These are phyloP conservation scores for Xylariaceae sp. DNA, from an alignment of 2,329 filamentous ascomycete genomes.

Conservation along the genomic window DNA sequence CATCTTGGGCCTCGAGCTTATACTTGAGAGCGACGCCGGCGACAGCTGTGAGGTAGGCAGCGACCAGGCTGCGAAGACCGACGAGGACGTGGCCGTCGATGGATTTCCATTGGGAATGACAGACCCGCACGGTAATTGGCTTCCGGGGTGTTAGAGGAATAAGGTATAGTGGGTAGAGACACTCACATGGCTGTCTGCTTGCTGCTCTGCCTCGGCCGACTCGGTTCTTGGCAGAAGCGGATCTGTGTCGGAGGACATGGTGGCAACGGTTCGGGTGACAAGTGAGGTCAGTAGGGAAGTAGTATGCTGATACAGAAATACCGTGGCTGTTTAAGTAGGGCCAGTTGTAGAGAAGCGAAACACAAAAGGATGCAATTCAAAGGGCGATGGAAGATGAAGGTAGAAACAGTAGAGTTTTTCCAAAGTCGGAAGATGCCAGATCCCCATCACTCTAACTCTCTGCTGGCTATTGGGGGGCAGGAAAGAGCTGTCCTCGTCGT, in stretches of 20 bases:
- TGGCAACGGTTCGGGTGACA: too few species aligned
- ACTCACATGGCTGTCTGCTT: slow-evolving; percentile 32
- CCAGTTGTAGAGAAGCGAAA: too few species aligned
- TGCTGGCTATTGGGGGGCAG: too few species aligned
- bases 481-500: too few species aligned
- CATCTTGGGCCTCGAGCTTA: slow-evolving; percentile 40
- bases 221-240: slow-evolving; percentile 29
- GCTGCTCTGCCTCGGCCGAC: slow-evolving; percentile 13
- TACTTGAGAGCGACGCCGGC: slow-evolving; percentile 42
- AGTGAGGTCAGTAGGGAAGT: too few species aligned
- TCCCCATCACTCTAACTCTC: too few species aligned
- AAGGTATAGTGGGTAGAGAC: neutral
- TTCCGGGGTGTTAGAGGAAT: slow-evolving; percentile 29
- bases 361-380: too few species aligned
- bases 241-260: slow-evolving; percentile 26
- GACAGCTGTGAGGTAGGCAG: slow-evolving; percentile 41
- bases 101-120: slow-evolving; percentile 48
- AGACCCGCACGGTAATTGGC: slow-evolving; percentile 49
- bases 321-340: too few species aligned
- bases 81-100: slow-evolving; percentile 46
- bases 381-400: too few species aligned
- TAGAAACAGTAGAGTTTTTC: too few species aligned
- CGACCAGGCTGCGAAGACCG: slow-evolving; percentile 38
- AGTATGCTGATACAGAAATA: too few species aligned
- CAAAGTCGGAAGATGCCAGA: too few species aligned